phyloP scores from a whole-genome alignment of 1,284 basidiomycete species.

The Trametes sp. region DNA sequence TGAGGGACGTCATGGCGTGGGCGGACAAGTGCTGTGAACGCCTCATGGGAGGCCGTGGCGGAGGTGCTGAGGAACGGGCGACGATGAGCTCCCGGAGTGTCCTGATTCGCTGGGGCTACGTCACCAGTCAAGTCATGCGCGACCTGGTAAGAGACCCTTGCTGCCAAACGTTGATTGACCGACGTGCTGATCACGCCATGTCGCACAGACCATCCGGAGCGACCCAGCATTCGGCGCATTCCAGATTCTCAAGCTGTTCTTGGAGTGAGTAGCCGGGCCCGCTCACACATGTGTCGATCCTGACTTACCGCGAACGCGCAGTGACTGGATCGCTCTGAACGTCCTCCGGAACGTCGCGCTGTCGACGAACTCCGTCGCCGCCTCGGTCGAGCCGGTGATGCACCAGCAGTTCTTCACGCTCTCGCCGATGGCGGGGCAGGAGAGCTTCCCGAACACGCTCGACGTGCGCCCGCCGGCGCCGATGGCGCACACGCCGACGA shows the following conservation, averaged over 20 bases:
- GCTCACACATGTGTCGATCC: constrained; percentile 20
- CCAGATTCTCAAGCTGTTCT: constrained; percentile 88
- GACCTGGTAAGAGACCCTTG: constrained; percentile 70
- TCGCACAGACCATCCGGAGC: constrained; percentile 80
- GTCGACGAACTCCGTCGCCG: constrained; percentile 87
- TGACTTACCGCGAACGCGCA: constrained; percentile 43
- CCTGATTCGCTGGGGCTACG: constrained; percentile 89
- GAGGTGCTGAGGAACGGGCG: constrained; percentile 69
- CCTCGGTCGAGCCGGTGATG: constrained; percentile 88
- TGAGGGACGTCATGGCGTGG: constrained; percentile 87
- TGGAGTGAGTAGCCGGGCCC: constrained; percentile 67
- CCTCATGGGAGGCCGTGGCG: constrained; percentile 74
- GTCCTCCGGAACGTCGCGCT: constrained; percentile 85
- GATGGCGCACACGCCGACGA: constrained; percentile 82
- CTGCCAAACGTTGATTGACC: constrained; percentile 13
- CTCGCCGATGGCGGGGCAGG: constrained; percentile 83
- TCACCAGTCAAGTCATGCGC: constrained; percentile 89
- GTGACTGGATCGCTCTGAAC: constrained; percentile 90
- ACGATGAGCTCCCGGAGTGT: constrained; percentile 88
- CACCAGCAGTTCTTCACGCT: constrained; percentile 85
- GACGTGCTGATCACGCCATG: constrained; percentile 26
- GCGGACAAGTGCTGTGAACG: constrained; percentile 87
- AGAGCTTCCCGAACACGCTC: constrained; percentile 63
- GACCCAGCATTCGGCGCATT: constrained; percentile 90
- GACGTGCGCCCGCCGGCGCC: constrained; percentile 58